A percentile compares a stretch with the other conserved stretches of the same genome.
phyloP scores from a whole-genome alignment of 2,329 filamentous ascomycete species.

The Phaeophleospora eucalypticola region DNA sequence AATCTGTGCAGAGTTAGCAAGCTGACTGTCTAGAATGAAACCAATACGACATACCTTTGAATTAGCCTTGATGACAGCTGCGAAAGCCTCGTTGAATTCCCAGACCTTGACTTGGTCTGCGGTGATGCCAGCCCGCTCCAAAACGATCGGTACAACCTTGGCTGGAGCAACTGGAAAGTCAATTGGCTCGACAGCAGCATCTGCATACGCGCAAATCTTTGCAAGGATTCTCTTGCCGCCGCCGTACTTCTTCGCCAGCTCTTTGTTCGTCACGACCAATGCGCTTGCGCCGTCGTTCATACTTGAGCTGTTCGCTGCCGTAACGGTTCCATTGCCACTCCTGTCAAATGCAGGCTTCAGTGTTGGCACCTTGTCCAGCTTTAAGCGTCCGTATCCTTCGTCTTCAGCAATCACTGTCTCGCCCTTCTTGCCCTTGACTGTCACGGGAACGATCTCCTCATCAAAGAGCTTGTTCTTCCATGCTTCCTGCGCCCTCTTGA shows the following conservation, averaged over 20 bases:
- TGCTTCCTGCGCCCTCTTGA: constrained; percentile 82
- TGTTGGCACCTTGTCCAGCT: constrained; percentile 77
- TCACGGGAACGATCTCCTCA: constrained; percentile 87
- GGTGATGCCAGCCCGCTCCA: constrained; percentile 82
- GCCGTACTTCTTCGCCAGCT: constrained; percentile 75
- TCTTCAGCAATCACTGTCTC: constrained; percentile 75
- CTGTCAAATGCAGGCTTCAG: constrained; percentile 88
- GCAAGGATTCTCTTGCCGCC: constrained; percentile 75
- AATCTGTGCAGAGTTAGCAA: constrained; percentile 51
- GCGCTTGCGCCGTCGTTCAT: constrained; percentile 94
- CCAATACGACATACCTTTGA: constrained; percentile 56
- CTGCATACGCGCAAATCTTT: constrained; percentile 76
- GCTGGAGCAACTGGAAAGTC: constrained; percentile 93
- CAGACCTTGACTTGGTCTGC: constrained; percentile 89
- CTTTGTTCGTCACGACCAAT: constrained; percentile 76
- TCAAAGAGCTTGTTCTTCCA: constrained; percentile 80
- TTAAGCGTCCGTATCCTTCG: constrained; percentile 84
- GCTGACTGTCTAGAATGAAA: background rate
- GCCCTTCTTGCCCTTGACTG: constrained; percentile 78
- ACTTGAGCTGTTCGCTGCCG: constrained; percentile 88
- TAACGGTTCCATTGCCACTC: constrained; percentile 78
- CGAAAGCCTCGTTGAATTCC: constrained; percentile 99
- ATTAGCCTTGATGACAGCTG: constrained; percentile 90
- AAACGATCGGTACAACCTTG: constrained; percentile 84
- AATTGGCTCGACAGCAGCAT: constrained; percentile 84